These are phyloP conservation scores for Porphyra umbilicalis DNA, from an alignment of 31 red algal species.

Conservation along the genomic window DNA sequence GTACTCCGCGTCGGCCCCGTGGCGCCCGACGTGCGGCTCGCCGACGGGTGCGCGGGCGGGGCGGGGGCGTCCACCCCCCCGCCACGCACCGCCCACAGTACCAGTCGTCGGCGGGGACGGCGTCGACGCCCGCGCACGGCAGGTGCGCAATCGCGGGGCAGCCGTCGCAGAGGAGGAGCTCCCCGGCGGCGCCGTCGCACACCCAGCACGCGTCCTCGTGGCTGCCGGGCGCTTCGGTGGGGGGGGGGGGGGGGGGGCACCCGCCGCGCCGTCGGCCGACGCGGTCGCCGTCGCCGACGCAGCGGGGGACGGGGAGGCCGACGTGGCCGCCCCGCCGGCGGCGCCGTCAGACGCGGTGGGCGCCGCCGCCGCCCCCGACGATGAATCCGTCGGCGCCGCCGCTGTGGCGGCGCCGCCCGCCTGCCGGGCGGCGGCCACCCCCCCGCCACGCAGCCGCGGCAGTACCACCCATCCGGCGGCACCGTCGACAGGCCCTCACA, in stretches of 20 bases:
- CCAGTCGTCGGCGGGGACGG: background rate
- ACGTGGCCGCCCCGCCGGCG: background rate
- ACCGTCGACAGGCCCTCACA: background rate
- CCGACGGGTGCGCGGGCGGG: too few relatives aligned
- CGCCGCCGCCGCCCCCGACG: background rate
- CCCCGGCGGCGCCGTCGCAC: background rate
- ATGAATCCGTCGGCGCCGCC: background rate
- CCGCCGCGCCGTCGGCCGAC: too few relatives aligned
- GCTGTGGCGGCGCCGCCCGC: background rate
- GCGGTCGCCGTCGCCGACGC: background rate
- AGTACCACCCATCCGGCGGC: background rate
- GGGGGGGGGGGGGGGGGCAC: too few relatives aligned
- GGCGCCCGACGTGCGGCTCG: too few relatives aligned
- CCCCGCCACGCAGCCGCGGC: background rate
- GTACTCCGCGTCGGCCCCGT: too few relatives aligned
- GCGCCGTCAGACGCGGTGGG: too few relatives aligned
- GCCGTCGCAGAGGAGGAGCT: background rate
- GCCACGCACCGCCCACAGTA: background rate
- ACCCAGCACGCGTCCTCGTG: background rate
- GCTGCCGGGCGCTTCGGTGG: too few relatives aligned
- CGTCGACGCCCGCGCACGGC: background rate
- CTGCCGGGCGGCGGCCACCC: background rate
- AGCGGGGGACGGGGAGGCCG: background rate
- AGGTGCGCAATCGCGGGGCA: background rate
- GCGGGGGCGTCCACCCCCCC: too few relatives aligned